Evolutionary conservation across 257 asterid species (phyloP).

Genomic region (Fraxinus pennsylvanica): DNA sequence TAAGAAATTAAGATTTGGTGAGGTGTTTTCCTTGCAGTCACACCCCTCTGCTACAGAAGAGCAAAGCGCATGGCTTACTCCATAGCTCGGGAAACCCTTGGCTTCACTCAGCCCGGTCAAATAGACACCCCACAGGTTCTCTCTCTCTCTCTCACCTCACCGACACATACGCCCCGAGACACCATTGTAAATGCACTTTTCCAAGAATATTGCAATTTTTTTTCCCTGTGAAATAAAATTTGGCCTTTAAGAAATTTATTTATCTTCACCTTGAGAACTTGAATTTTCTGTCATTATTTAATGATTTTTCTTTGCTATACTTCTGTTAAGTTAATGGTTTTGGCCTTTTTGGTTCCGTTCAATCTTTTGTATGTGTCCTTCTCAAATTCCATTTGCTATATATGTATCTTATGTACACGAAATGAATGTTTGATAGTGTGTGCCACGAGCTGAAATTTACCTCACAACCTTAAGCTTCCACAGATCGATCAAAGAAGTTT

Average conservation of each 20-base stretch:
- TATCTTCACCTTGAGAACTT: background rate
- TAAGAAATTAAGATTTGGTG: background rate
- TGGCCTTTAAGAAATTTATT: background rate
- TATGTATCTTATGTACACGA: background rate
- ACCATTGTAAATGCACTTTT: background rate
- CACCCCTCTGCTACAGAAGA: conserved; percentile 34
- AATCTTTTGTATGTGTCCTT: background rate
- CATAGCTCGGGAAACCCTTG: conserved; percentile 50
- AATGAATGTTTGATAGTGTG: background rate
- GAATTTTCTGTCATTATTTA: background rate
- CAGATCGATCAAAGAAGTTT: too few species aligned
- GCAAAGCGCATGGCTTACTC: conserved; percentile 44
- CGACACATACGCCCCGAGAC: background rate
- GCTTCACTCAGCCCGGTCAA: conserved; percentile 44
- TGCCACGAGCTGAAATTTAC: too few species aligned
- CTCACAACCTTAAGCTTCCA: too few species aligned
- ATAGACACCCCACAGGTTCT: conserved; percentile 41
- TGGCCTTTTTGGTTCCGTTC: background rate
- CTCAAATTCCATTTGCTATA: background rate
- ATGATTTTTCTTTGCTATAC: background rate
- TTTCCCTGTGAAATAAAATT: background rate
- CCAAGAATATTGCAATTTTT: background rate
- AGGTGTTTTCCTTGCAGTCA: conserved; percentile 25
- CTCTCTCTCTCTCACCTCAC: too few species aligned
- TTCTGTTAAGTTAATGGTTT: background rate